These are phyloP conservation scores for Arabidopsis lyrata DNA, from an alignment of 441 rosid species.

Conservation along the genomic window DNA sequence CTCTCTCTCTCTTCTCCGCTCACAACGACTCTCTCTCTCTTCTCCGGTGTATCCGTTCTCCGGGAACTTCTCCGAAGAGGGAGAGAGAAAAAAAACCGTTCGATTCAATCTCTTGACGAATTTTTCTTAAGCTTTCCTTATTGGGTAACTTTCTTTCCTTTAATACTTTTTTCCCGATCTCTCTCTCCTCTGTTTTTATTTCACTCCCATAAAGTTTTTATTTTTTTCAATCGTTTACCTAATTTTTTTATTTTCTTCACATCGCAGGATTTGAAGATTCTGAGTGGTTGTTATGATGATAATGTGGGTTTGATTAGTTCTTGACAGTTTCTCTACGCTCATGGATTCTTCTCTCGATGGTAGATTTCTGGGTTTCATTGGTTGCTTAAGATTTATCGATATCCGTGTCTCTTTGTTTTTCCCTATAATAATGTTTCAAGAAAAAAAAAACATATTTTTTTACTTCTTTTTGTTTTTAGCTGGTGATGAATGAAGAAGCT, in stretches of 20 bases:
- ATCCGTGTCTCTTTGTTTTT: slow-evolving; percentile 30
- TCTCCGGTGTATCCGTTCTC: slow-evolving; percentile 30
- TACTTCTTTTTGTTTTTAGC: slow-evolving; percentile 3
- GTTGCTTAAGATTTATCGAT: slow-evolving; percentile 43
- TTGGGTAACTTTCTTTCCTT: slow-evolving; percentile 25
- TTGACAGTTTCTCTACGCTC: background rate
- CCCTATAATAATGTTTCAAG: slow-evolving; percentile 22
- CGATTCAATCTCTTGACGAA: slow-evolving; percentile 5
- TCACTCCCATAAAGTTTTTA: background rate
- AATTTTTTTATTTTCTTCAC: background rate
- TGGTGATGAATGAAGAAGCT: slow-evolving; percentile 16
- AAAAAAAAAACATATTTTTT: too few species aligned
- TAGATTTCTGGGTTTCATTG: slow-evolving; percentile 40
- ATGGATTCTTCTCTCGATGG: slow-evolving; percentile 51
- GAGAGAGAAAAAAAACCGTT: slow-evolving; percentile 34
- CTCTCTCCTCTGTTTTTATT: slow-evolving; percentile 34
- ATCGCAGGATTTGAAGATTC: slow-evolving; percentile 58
- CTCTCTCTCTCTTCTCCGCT: slow-evolving; percentile 28
- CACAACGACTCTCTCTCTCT: slow-evolving; percentile 41
- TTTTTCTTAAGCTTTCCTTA: slow-evolving; percentile 16
- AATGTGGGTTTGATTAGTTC: slow-evolving; percentile 62
- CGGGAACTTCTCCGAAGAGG: slow-evolving; percentile 35
- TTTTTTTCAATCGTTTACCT: slow-evolving; percentile 5
- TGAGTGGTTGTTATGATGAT: slow-evolving; percentile 47
- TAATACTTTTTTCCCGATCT: slow-evolving; percentile 34